These are phyloP conservation scores for Leccinum uliginosum DNA, from an alignment of 768 basidiomycete species.

Conservation along the genomic window DNA sequence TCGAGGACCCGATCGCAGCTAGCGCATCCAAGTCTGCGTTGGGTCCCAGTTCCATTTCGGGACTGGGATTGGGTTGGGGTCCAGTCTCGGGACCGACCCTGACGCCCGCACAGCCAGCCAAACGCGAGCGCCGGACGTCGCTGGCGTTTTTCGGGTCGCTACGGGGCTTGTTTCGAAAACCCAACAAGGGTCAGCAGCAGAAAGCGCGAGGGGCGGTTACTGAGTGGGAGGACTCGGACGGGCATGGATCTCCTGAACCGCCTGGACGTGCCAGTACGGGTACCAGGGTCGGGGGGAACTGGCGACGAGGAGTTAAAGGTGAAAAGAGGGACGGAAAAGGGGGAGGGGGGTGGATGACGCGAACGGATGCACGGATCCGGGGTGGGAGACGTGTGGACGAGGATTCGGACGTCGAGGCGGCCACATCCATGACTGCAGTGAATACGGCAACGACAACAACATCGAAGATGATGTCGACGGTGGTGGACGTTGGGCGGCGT, in stretches of 20 bases:
- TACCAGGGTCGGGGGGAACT: background rate
- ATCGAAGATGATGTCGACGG: too few relatives aligned
- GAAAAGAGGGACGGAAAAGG: conserved; percentile 14
- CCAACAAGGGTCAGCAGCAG: too few relatives aligned
- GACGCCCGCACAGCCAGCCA: too few relatives aligned
- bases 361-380: conserved; percentile 25
- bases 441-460: background rate
- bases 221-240: background rate
- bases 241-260: background rate
- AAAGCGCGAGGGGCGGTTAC: too few relatives aligned
- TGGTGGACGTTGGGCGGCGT: background rate
- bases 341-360: conserved; percentile 21
- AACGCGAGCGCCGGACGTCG: conserved; percentile 13
- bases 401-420: conserved; percentile 19
- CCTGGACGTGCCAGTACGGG: background rate
- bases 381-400: background rate
- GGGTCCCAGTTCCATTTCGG: background rate
- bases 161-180: conserved; percentile 26
- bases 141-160: conserved; percentile 24
- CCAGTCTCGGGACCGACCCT: too few relatives aligned
- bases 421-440: too few relatives aligned
- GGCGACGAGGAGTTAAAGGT: background rate
- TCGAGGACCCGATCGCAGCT: background rate
- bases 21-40: background rate
- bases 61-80: too few relatives aligned